phyloP scores from a whole-genome alignment of 1,284 basidiomycete genomes.

The Tilletia walkeri region DNA sequence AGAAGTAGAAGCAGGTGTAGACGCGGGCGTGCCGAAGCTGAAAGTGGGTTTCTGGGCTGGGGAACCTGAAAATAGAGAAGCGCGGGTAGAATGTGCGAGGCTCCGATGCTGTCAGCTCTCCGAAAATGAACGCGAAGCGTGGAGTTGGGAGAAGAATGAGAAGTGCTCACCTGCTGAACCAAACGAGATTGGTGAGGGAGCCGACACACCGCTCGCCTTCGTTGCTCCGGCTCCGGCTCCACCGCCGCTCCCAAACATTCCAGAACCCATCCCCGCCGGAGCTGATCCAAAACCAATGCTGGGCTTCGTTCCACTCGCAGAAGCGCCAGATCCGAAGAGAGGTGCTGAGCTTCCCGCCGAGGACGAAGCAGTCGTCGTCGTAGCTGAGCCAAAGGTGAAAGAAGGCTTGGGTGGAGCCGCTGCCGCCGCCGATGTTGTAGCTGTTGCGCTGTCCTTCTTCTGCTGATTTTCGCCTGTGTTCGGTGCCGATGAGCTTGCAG shows the following conservation, averaged over 20 bases:
- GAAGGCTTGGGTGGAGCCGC: not conserved
- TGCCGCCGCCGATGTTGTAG: not conserved
- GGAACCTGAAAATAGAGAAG: not conserved
- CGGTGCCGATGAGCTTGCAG: not conserved
- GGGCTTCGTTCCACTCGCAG: not conserved
- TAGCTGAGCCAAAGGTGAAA: constrained; percentile 3
- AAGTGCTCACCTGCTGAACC: not conserved
- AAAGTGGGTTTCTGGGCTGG: not conserved
- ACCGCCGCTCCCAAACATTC: no score
- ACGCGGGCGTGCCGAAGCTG: not conserved
- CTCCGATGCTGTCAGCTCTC: no score
- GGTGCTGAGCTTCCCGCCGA: no score
- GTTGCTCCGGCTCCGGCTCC: not conserved
- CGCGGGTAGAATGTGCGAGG: no score
- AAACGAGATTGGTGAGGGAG: not conserved
- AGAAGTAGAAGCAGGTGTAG: not conserved
- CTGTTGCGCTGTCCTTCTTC: not conserved
- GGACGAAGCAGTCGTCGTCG: not conserved
- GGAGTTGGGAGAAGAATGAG: no score
- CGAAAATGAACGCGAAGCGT: no score
- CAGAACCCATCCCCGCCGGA: not conserved
- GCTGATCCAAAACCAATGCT: not conserved
- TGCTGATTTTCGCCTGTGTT: not conserved
- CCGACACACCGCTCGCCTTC: not conserved
- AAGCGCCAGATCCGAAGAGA: not conserved